Percentiles rank a stretch among this genome's conserved stretches.
Conservation (phyloP, 208 protist genomes). For the Wallacemonas rigidus region DNA sequence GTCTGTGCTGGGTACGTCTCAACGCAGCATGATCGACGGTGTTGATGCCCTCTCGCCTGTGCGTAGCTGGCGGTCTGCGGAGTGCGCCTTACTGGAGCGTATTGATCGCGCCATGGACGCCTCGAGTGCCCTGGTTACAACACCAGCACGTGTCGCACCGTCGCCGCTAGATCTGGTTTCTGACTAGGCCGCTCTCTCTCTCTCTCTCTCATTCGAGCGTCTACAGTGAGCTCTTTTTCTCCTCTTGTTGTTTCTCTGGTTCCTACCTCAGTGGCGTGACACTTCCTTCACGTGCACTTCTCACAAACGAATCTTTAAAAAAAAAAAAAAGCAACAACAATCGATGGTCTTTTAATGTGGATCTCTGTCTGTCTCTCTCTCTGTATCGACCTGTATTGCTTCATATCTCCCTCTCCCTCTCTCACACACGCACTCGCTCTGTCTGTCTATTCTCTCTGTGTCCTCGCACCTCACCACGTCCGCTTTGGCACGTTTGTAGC, state of each 20-base stretch:
- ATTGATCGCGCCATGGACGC: conserved; percentile 10
- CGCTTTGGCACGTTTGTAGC: no score
- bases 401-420: conserved; percentile 14
- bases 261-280: no score
- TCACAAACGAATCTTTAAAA: background rate
- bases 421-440: no score
- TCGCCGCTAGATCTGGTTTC: conserved; percentile 1
- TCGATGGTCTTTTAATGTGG: background rate
- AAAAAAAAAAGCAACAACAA: background rate
- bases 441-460: conserved; percentile 6
- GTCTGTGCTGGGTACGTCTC: background rate
- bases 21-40: background rate
- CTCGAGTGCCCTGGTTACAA: background rate
- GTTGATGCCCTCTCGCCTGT: background rate
- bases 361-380: conserved; percentile 14
- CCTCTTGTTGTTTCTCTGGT: no score
- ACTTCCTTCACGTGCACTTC: no score
- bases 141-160: background rate
- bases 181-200: background rate
- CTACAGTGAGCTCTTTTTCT: no score
- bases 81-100: conserved; percentile 2
- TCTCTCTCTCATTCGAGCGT: background rate
- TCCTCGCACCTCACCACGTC: no score
- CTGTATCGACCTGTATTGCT: conserved; percentile 1
- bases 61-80: background rate